Evolutionary conservation across 768 basidiomycete species (phyloP).

Genomic region (Coprinopsis marcescibilis): DNA sequence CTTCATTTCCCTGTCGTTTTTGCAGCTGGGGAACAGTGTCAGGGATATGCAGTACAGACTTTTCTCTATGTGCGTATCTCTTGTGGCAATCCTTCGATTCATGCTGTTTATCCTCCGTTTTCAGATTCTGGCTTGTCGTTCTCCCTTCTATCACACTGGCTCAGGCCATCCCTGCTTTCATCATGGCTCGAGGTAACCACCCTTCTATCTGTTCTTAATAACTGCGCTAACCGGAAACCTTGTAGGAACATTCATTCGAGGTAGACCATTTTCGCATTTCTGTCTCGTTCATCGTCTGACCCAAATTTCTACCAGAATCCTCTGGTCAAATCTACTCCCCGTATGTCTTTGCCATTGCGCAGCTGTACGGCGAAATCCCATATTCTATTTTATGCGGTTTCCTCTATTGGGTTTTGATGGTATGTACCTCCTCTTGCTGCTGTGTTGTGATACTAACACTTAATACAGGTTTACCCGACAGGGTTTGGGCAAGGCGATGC

Average conservation of each 20-base stretch:
- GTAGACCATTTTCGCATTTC: no score
- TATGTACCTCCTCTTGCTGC: conserved; percentile 22
- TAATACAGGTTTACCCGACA: conserved; percentile 50
- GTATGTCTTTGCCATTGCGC: conserved; percentile 78
- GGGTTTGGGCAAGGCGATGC: conserved; percentile 47
- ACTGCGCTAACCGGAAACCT: not conserved
- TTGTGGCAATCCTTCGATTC: not conserved
- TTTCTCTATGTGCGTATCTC: conserved; percentile 60
- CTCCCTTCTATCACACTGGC: conserved; percentile 73
- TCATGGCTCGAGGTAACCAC: conserved; percentile 59
- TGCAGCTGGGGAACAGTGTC: conserved; percentile 59
- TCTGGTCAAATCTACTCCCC: conserved; percentile 85
- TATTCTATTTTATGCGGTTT: conserved; percentile 65
- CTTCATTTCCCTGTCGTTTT: conserved; percentile 72
- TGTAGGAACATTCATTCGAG: conserved; percentile 35
- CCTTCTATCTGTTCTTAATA: conserved; percentile 6
- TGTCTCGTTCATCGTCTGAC: no score
- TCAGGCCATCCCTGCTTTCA: conserved; percentile 81
- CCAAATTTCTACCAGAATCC: no score
- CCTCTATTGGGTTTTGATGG: conserved; percentile 74
- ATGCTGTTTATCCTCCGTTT: not conserved
- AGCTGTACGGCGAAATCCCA: conserved; percentile 77
- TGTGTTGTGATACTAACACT: not conserved
- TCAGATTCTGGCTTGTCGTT: conserved; percentile 61
- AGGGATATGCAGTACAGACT: conserved; percentile 75